Evolutionary conservation across 805 yeast species (phyloP), one percentile per base, ranked within the genome.

Genomic region (Suhomyces emberorum): DNA sequence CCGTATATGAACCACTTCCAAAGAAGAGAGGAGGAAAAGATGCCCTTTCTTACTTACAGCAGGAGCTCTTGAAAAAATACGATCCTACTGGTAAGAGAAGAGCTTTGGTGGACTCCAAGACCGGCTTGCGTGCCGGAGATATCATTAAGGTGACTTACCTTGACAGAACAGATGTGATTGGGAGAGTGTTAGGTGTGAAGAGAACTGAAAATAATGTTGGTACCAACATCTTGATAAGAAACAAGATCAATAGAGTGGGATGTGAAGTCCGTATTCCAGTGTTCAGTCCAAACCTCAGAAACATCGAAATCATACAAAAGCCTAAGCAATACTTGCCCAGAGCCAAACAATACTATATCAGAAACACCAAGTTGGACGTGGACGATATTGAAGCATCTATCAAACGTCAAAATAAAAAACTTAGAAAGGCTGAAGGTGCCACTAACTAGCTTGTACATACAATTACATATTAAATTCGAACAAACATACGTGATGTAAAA

Each of bases 321-420:
- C 91, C 95, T 25, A 61, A 65, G 44, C 76, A 74, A 54, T 81
- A 87, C 61, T 78, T 83, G 70, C 53, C 68, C 9, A 79, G 95
- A 76, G 78, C 79, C 64, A 91, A 87, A 71, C 91, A 88, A 51
- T 89, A 83, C 72, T 93, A 87, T 64, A 83, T 93, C 55, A 83
- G 96, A 67, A 83, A 76, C 60, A 72, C 82, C 34, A 80, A 77
- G 54, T 65, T 80, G 59, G 95, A 86, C 60, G 89, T 82, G 33
- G 82, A 79, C 44, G 88, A 83, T 55, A 59, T 83, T 42, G 85
- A 79, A 51, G 59, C 49, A 6, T 55, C 55, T 41, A 48, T 66
- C 38, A 58, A 53, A 35, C 48, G 51, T 35, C 48, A 52, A 39
- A 41, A 34, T 28, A 47, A 44, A 35, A 42, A 39, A 41, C 30